A percentile compares a stretch with the other conserved stretches of the same genome.
Evolutionary conservation across 768 basidiomycete species (phyloP).

Genomic region (Suillus paluster): DNA sequence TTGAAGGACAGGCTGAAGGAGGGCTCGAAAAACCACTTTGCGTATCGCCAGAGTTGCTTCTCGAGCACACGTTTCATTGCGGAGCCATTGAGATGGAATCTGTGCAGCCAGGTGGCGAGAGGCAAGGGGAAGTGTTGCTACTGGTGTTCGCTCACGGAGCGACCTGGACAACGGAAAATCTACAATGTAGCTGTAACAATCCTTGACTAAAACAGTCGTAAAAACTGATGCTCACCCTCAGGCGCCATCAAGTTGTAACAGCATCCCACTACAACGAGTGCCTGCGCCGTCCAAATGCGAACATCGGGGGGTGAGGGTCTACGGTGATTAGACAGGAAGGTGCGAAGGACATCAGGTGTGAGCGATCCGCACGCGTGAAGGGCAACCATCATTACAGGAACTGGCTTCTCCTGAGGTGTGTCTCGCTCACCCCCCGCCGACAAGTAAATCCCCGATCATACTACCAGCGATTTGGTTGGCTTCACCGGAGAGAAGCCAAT

Average conservation of each 20-base stretch:
- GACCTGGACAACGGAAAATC: slow-evolving; percentile 60
- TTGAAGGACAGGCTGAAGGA: slow-evolving; percentile 47
- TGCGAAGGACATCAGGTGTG: slow-evolving; percentile 66
- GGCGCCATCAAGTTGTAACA: slow-evolving; percentile 75
- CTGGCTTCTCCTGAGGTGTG: slow-evolving; percentile 4
- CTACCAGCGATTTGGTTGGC: slow-evolving; percentile 1
- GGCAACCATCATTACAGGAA: slow-evolving; percentile 65
- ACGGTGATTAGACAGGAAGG: slow-evolving; percentile 43
- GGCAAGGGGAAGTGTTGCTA: slow-evolving; percentile 39
- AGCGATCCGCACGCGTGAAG: slow-evolving; percentile 81
- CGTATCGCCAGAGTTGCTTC: slow-evolving; percentile 56
- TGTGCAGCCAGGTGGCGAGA: slow-evolving; percentile 73
- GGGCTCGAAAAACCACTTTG: slow-evolving; percentile 75
- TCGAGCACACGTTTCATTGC: slow-evolving; percentile 33
- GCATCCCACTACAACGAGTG: slow-evolving; percentile 70
- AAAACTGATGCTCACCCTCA: slow-evolving; percentile 40
- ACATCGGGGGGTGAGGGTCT: slow-evolving; percentile 11
- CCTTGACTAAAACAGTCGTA: slow-evolving; percentile 5
- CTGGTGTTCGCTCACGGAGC: slow-evolving; percentile 21
- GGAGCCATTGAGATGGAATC: slow-evolving; percentile 65
- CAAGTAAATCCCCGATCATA: neutral
- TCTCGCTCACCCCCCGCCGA: neutral
- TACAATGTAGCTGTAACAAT: slow-evolving; percentile 21
- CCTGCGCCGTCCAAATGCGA: slow-evolving; percentile 53
- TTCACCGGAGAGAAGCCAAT: slow-evolving; percentile 49